Evolutionary conservation across 768 basidiomycete genomes (phyloP).

Genomic region (Leucocoprinus sp.): DNA sequence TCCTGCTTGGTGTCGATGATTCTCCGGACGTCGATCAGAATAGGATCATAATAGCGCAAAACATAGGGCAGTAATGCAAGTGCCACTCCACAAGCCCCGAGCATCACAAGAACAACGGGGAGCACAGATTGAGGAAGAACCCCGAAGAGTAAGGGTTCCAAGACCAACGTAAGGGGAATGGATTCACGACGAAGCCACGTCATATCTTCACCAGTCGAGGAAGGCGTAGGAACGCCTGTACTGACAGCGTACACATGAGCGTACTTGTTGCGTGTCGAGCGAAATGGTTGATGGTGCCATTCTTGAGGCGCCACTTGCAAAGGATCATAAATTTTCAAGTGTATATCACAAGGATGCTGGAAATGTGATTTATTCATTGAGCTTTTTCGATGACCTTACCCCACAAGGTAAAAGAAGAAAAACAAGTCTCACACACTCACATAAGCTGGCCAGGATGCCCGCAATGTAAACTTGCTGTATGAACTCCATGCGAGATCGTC

Average conservation of each 20-base stretch:
- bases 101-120: conserved; percentile 25
- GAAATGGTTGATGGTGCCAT: conserved; percentile 3
- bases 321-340: conserved; percentile 24
- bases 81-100: conserved; percentile 14
- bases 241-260: conserved; percentile 50
- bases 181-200: conserved; percentile 17
- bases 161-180: conserved; percentile 42
- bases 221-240: conserved; percentile 43
- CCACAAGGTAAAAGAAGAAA: not conserved
- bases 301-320: conserved; percentile 15
- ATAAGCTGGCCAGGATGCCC: conserved; percentile 49
- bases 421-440: conserved; percentile 25
- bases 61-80: not conserved
- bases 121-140: conserved; percentile 49
- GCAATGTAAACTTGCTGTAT: conserved; percentile 40
- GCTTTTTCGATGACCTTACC: not conserved
- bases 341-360: conserved; percentile 24
- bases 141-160: conserved; percentile 57
- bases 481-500: conserved; percentile 30
- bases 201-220: conserved; percentile 12
- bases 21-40: not conserved
- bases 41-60: conserved; percentile 2
- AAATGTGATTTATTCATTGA: no score
- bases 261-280: conserved; percentile 31
- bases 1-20: not conserved